These are phyloP conservation scores for Falciphora oryzae DNA, from an alignment of 2,329 filamentous ascomycete species.

Conservation along the genomic window DNA sequence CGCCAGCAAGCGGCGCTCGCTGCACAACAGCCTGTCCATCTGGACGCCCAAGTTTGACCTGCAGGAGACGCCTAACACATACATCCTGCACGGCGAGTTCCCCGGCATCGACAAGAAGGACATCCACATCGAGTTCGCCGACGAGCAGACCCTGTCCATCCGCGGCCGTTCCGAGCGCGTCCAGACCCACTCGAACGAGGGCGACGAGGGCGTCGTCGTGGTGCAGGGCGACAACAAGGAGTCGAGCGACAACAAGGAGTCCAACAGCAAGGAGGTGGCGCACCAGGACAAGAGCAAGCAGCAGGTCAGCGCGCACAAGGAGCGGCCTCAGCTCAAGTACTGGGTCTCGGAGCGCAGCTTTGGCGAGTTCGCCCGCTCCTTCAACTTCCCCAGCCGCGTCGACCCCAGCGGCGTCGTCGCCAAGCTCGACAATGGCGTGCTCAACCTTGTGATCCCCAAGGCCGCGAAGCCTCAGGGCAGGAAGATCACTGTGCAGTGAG, in stretches of 20 bases:
- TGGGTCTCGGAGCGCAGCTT: constrained; percentile 64
- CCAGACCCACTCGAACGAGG: constrained; percentile 51
- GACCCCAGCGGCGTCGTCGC: constrained; percentile 26
- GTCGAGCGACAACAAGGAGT: constrained; percentile 27
- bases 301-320: constrained; percentile 6
- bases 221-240: constrained; percentile 21
- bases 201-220: constrained; percentile 45
- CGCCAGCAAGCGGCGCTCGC: constrained; percentile 14
- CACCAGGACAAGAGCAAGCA: constrained; percentile 5
- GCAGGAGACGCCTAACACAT: constrained; percentile 60
- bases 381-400: constrained; percentile 57
- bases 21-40: constrained; percentile 30
- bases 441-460: constrained; percentile 63
- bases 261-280: constrained; percentile 25
- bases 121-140: constrained; percentile 72
- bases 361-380: constrained; percentile 62
- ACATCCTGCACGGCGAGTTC: constrained; percentile 76
- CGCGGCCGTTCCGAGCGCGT: constrained; percentile 62
- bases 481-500: constrained; percentile 3
- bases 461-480: constrained; percentile 41
- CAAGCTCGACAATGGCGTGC: constrained; percentile 47
- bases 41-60: constrained; percentile 78
- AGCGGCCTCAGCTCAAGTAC: constrained; percentile 36
- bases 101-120: constrained; percentile 70
- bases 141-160: constrained; percentile 66